Conservation (phyloP, 768 basidiomycete species). For the Kwoniella europaea region DNA sequence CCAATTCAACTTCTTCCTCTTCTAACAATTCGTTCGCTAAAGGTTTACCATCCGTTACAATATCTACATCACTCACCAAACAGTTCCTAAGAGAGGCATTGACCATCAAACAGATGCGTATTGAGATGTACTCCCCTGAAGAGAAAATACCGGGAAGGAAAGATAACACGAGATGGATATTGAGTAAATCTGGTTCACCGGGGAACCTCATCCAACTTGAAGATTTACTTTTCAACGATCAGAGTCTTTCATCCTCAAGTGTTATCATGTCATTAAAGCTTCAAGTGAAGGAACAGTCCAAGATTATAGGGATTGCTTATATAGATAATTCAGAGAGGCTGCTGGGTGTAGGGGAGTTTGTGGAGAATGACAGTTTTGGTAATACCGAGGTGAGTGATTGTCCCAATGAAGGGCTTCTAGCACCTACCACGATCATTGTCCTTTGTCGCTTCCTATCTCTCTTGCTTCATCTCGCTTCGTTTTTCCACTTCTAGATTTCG, state of each 20-base stretch:
- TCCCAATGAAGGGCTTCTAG: no score
- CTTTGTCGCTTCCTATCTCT: no score
- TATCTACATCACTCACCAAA: conserved; percentile 78
- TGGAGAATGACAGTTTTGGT: conserved; percentile 92
- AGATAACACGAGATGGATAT: conserved; percentile 71
- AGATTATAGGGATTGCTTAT: conserved; percentile 83
- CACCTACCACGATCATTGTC: no score
- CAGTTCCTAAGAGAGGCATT: conserved; percentile 84
- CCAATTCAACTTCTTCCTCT: conserved; percentile 42
- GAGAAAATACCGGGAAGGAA: conserved; percentile 66
- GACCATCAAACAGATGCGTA: conserved; percentile 83
- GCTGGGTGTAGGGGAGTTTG: conserved; percentile 87
- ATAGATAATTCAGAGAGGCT: conserved; percentile 84
- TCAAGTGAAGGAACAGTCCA: conserved; percentile 64
- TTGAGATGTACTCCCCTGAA: conserved; percentile 87
- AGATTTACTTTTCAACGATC: conserved; percentile 79
- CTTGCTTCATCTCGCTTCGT: no score
- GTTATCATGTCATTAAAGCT: conserved; percentile 89
- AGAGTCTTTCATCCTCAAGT: conserved; percentile 79
- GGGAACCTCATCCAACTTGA: conserved; percentile 73
- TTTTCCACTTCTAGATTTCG: no score
- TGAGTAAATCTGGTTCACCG: conserved; percentile 79
- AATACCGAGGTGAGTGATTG: conserved; percentile 80
- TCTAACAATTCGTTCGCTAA: conserved; percentile 45
- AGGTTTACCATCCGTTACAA: conserved; percentile 73